Evolutionary conservation across 441 rosid genomes (phyloP), one percentile per base, ranked within the genome.

Genomic region (Flueggea neowawraea): DNA sequence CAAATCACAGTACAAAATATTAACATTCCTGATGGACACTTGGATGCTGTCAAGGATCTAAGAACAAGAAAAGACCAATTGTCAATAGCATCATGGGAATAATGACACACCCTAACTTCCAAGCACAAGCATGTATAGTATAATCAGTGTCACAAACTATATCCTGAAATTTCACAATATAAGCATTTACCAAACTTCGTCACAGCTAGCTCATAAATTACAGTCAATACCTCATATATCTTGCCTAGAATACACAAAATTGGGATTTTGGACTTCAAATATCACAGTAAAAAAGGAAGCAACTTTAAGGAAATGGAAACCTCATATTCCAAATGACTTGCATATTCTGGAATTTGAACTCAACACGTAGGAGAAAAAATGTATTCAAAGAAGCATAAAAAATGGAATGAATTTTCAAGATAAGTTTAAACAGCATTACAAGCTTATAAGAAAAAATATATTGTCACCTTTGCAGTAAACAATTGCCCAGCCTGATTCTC

Each of bases 41-140:
- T 90, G 90, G 70, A 93, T 90, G 78, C 84, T 82, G 78, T 90
- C 97, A 69, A 93, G 88, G 78, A 88, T 80, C 98, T 93, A 65
- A 41, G 73, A 64, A 61, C 54, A 44, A 66, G 61, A 58, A 59
- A 64, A 57, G 62, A 53, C 28, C 28, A 68, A 53, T 16, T 55
- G 58, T 17, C 32, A 12, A 31, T 55, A 55, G 59, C 43, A 22
- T 22, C 28, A 22, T 22, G 28, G 28, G 28, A 22, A 22, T 22
- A 22, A 22, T 22, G 28, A 22, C 28, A 22, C 28, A 22, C 28
- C 28, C 28, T 22, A 22, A 22, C 28, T 22, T 22, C 28, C 28
- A 22, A 22, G 1, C 28, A 22, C 28, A 22, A 22, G 28, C 28
- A 22, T 22, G 28, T 22, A 22, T 22, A 22, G 28, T 1, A 22